Conservation (phyloP, 2,329 filamentous ascomycete genomes). For the Chaetomium strumarium region DNA sequence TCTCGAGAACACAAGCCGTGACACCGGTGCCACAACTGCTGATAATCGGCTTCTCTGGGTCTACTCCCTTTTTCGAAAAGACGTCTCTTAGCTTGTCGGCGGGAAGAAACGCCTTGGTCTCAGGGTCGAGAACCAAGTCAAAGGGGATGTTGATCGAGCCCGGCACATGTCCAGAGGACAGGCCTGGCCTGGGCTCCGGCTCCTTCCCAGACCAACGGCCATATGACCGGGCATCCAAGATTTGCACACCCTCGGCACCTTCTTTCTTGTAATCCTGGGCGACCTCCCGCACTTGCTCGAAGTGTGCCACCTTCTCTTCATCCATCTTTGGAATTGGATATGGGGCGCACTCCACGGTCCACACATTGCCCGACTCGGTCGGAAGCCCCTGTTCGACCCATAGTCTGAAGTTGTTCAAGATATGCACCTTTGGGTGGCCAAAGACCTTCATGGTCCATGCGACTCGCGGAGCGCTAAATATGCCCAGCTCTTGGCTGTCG, state of each 20-base stretch:
- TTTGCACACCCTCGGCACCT: constrained; percentile 74
- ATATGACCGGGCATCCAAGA: constrained; percentile 76
- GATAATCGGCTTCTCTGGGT: constrained; percentile 75
- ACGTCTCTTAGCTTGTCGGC: constrained; percentile 65
- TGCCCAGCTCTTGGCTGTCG: constrained; percentile 82
- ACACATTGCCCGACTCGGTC: constrained; percentile 72
- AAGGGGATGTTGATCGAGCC: constrained; percentile 80
- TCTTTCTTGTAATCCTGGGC: constrained; percentile 74
- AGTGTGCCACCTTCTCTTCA: constrained; percentile 62
- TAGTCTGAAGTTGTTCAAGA: constrained; percentile 93
- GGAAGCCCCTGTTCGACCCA: constrained; percentile 83
- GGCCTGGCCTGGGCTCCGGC: constrained; percentile 77
- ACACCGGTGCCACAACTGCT: constrained; percentile 90
- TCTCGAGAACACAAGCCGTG: constrained; percentile 85
- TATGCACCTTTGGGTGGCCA: constrained; percentile 79
- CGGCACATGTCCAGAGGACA: constrained; percentile 89
- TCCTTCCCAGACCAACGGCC: constrained; percentile 78
- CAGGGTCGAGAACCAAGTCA: constrained; percentile 69
- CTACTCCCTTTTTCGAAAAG: constrained; percentile 73
- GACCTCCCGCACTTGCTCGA: constrained; percentile 75
- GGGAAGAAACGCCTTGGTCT: constrained; percentile 74
- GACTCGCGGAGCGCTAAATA: constrained; percentile 89
- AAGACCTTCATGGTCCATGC: constrained; percentile 91
- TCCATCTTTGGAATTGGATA: constrained; percentile 60
- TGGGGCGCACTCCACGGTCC: constrained; percentile 57